Evolutionary conservation across 2,329 filamentous ascomycete species (phyloP).

Genomic region (Neofusicoccum ribis): DNA sequence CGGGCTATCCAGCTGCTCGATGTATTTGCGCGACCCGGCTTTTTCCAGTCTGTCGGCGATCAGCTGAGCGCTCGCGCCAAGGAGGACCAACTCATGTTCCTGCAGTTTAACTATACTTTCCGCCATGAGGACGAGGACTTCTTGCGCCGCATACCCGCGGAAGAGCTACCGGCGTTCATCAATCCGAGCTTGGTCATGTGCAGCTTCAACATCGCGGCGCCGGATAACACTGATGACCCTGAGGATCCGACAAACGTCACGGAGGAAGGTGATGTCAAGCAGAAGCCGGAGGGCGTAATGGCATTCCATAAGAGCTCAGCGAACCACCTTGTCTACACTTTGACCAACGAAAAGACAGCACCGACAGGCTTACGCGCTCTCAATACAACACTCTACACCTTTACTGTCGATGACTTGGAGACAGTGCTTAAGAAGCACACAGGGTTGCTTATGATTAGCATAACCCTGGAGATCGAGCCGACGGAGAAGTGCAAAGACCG

Average conservation of each 20-base stretch:
- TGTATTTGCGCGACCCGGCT: constrained; percentile 45
- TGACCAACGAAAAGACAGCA: constrained; percentile 34
- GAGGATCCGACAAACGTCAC: constrained; percentile 24
- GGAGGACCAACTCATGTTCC: constrained; percentile 40
- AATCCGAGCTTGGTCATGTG: constrained; percentile 40
- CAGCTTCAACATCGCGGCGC: constrained; percentile 39
- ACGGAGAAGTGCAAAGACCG: constrained; percentile 36
- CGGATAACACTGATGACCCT: constrained; percentile 31
- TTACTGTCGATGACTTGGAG: constrained; percentile 36
- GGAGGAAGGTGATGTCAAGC: constrained; percentile 24
- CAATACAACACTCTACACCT: constrained; percentile 46
- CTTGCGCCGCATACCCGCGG: constrained; percentile 40
- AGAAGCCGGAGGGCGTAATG: constrained; percentile 35
- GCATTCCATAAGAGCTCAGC: constrained; percentile 36
- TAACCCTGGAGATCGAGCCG: constrained; percentile 39
- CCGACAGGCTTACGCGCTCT: constrained; percentile 37
- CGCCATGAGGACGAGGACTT: constrained; percentile 47
- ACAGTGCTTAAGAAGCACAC: constrained; percentile 38
- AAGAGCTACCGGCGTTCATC: constrained; percentile 38
- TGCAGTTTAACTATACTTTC: constrained; percentile 51
- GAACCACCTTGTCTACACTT: constrained; percentile 30
- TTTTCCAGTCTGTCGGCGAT: constrained; percentile 36
- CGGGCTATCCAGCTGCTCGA: constrained; percentile 50
- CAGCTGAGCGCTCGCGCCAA: constrained; percentile 19
- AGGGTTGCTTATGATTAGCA: constrained; percentile 40